These are phyloP conservation scores for rapeseed (Brassica napus) DNA, from an alignment of 345 rosid species.

Conservation along the genomic window Da-Ae NC_063446.1:18079501-18080000, in stretches of 20 bases:
- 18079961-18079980: constrained; percentile 57
- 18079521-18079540: constrained; percentile 38
- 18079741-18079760: constrained; percentile 59
- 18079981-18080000: constrained; percentile 68
- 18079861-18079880: too few species aligned
- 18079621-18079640: constrained; percentile 62
- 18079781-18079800: constrained; percentile 68
- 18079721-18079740: neutral
- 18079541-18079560: neutral
- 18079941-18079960: constrained; percentile 71
- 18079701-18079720: neutral
- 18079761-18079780: constrained; percentile 54
- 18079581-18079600: constrained; percentile 54
- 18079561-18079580: neutral
- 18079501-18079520: constrained; percentile 71
- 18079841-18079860: neutral
- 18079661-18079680: constrained; percentile 71
- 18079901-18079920: neutral
- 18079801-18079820: constrained; percentile 57
- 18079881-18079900: neutral
- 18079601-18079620: constrained; percentile 51
- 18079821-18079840: constrained; percentile 65
- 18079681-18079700: constrained; percentile 8
- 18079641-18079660: constrained; percentile 52
- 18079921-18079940: constrained; percentile 78